Percentiles rank a stretch among this genome's conserved stretches.
These are phyloP conservation scores for Cyberlindnera nakhonratchasimensis DNA, from an alignment of 805 yeast genomes.

Conservation along the genomic window DNA sequence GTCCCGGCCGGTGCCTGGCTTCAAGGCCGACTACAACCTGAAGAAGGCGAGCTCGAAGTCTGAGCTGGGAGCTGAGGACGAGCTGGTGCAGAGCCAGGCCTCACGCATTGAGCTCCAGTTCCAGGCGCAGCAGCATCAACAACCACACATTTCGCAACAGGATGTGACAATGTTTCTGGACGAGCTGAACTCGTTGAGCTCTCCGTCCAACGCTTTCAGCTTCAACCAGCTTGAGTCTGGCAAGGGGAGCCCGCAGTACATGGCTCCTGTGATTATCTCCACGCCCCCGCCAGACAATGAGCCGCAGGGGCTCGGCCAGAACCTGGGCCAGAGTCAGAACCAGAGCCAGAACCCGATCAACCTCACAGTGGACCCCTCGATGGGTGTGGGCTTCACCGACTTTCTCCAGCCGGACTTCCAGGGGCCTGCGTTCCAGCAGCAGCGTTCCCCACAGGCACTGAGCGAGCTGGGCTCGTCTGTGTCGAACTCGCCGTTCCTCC, in stretches of 20 bases:
- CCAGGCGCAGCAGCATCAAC: slow-evolving; percentile 2
- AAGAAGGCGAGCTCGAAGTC: slow-evolving; percentile 17
- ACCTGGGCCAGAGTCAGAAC: not conserved
- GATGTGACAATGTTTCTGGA: slow-evolving; percentile 20
- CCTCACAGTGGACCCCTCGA: not conserved
- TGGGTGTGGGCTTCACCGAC: not conserved
- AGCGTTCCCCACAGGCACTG: slow-evolving; percentile 13
- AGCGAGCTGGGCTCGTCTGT: slow-evolving; percentile 26
- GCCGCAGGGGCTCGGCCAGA: not conserved
- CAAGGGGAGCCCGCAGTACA: slow-evolving; percentile 3
- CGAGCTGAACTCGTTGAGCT: slow-evolving; percentile 15
- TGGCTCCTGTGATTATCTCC: slow-evolving; percentile 18
- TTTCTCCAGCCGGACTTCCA: slow-evolving; percentile 20
- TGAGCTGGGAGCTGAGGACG: slow-evolving; percentile 9
- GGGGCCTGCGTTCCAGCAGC: slow-evolving; percentile 17
- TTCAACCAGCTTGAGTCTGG: slow-evolving; percentile 1
- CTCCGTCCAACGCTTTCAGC: slow-evolving; percentile 11
- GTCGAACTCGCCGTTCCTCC: slow-evolving; percentile 25
- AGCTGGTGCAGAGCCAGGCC: not conserved
- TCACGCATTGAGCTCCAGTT: slow-evolving; percentile 1
- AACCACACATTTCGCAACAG: slow-evolving; percentile 4
- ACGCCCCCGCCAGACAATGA: slow-evolving; percentile 17
- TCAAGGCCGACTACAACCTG: slow-evolving; percentile 17
- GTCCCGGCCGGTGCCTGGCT: slow-evolving; percentile 20
- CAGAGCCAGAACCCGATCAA: not conserved